Evolutionary conservation across 2,329 filamentous ascomycete genomes (phyloP).

Genomic region (Calonectria naviculata): DNA sequence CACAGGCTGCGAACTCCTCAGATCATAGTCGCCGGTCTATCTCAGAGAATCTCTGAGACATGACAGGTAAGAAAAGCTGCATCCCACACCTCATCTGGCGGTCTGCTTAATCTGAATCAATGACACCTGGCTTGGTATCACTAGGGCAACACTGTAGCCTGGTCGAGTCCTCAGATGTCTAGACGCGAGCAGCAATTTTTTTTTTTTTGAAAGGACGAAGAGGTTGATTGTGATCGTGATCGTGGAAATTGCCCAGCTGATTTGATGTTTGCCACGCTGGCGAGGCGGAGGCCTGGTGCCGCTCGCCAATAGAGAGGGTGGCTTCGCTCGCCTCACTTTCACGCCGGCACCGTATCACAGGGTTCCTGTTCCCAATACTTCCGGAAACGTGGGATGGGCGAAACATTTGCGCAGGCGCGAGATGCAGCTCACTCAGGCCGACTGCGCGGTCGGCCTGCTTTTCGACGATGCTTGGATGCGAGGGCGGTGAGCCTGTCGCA

Average conservation of each 20-base stretch:
- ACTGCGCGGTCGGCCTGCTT: conserved; percentile 30
- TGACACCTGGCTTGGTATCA: conserved; percentile 4
- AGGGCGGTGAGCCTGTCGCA: conserved; percentile 42
- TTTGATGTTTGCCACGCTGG: conserved; percentile 43
- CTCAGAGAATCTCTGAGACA: neutral
- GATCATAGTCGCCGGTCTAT: neutral
- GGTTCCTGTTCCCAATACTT: conserved; percentile 37
- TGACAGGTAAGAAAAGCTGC: conserved; percentile 4
- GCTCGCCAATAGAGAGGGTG: conserved; percentile 39
- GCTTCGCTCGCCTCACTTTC: conserved; percentile 44
- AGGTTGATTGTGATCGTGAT: conserved; percentile 10
- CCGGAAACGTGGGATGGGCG: conserved; percentile 35
- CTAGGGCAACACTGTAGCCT: conserved; percentile 10
- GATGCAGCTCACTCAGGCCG: conserved; percentile 31
- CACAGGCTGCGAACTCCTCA: conserved; percentile 17
- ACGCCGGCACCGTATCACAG: conserved; percentile 34
- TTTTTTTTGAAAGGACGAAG: neutral
- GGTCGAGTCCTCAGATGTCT: conserved; percentile 13
- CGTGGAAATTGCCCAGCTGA: conserved; percentile 33
- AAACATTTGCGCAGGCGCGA: conserved; percentile 35
- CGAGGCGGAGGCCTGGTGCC: conserved; percentile 38
- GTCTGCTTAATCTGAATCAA: neutral
- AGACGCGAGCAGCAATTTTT: neutral
- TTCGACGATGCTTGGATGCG: conserved; percentile 30
- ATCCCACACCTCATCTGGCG: conserved; percentile 7